Base-by-base conservation (phyloP, 1,284 basidiomycete genomes). In the Hemileccinum hortonii region DNA sequence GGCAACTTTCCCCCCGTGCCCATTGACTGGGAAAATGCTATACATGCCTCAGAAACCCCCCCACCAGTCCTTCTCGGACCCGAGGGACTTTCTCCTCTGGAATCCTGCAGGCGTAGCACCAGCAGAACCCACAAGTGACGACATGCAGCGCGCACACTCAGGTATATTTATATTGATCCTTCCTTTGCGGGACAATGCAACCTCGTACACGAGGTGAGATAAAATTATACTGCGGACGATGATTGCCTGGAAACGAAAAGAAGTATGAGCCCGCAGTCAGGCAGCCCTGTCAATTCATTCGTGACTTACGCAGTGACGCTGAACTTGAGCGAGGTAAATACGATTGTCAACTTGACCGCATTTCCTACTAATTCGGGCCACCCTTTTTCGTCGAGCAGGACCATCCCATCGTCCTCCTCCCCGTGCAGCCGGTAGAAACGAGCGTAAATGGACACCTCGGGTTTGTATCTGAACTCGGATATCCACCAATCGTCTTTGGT, bases 401-500 rank as follows among this genome's bases (percentile, higher is more conserved):
- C 58, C 65, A 67, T 66, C 15, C 61, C 65, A 1, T 67, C 69
- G 49, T 67, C 65, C 10, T 69, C 65, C 8, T 67, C 65, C 33
- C 65, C 65, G 19, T 67, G 65, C 32, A 65, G 37, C 24, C 65
- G 66, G 49, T 59, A 69, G 48, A 67, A 67, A 24, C 68, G 65
- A 37, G 67, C 65, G 44, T 70, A 67, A 26, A 67, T 64, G 15
- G 65, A 54, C 30, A 67, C 65, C 40, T 67, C 68, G 7, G 65
- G 65, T 46, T 70, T 67, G 26, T 67, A 69, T 54, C 52, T 58
- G 47, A 49, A 65, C 45, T 67, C 65, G 29, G 68, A 69, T 65
- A 69, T 63, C 68, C 68, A 67, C 65, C 65, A 67, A 22, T 67
- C 65, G 44, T 67, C 67, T 37, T 70, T 70, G 47, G 66, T 67